Evolutionary conservation across 768 basidiomycete genomes (phyloP).

Genomic region (Leccinum obscurum): DNA sequence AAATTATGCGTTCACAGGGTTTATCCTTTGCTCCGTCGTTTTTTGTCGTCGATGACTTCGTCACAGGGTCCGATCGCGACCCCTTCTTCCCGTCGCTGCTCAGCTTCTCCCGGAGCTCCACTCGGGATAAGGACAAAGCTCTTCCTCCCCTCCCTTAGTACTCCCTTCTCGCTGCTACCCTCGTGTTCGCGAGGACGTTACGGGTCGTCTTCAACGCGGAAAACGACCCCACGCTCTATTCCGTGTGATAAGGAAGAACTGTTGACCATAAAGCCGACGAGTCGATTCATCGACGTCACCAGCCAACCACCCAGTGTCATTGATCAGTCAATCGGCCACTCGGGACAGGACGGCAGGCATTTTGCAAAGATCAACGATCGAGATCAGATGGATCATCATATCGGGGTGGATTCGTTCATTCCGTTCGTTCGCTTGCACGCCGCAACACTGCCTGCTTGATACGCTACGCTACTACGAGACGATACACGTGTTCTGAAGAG

Average conservation of each 20-base stretch:
- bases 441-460: neutral
- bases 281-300: neutral
- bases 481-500: conserved; percentile 2
- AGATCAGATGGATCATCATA: neutral
- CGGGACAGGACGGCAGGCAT: neutral
- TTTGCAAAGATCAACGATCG: neutral
- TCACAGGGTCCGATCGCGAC: neutral
- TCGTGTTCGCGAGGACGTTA: neutral
- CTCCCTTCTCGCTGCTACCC: neutral
- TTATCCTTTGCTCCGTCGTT: neutral
- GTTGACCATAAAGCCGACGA: neutral
- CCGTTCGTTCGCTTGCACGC: neutral
- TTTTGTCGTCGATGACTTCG: neutral
- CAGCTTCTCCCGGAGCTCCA: neutral
- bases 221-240: neutral
- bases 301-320: neutral
- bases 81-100: neutral
- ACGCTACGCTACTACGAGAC: neutral
- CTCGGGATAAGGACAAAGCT: neutral
- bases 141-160: neutral
- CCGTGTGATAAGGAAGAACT: neutral
- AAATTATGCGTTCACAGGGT: neutral
- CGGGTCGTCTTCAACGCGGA: neutral
- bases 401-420: neutral
- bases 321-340: neutral